Evolutionary conservation across 208 protist genomes (phyloP), one percentile per base, ranked within the genome.

Genomic region (Leptomonas pyrrhocoris): DNA sequence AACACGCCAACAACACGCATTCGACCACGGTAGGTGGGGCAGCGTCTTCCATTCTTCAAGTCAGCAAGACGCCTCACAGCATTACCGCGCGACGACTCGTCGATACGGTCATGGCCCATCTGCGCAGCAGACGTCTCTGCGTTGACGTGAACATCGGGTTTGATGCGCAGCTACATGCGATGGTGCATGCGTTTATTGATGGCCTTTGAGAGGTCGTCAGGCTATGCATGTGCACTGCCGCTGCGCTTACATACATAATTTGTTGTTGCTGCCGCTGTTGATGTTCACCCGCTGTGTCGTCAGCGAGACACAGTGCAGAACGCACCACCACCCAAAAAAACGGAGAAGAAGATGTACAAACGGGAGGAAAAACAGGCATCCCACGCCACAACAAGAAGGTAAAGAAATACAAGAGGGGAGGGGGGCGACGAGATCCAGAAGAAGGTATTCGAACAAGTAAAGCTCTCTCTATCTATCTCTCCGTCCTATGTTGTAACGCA

Each of bases 71-170:
- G 27, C n/a, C 21, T 30, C 12, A 53, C n/a, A 53, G 43, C 27
- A 28, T 21, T 25, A 70, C 50, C 13, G 49, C 71, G 31, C 53
- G 71, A 19, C 71, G 62, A 21, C 71, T 76, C 18, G 71, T 76
- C 11, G 71, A 76, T 23, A 34, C 28, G 0, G 62, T 76, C 12
- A 40, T 76, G 46, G n/a, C 62, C 1, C 45, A 76, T 46, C 25
- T 76, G 54, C 71, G 71, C 40, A 36, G 62, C 34, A 61, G 71
- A 28, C 71, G 71, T 7, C 71, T 76, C 45, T 76, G 71, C 51
- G 53, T 76, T 18, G 62, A 62, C 50, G 59, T 69, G 25, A 76
- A 76, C 30, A 31, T 76, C 45, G 71, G 71, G 27, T 76, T 76
- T 34, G 62, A 76, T 62, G 57, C 62, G 25, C 71, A 76, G 46